A percentile compares a stretch with the other conserved stretches of the same genome.
Evolutionary conservation across 2,329 filamentous ascomycete genomes (phyloP).

Genomic region (Fusarium paranaense): DNA sequence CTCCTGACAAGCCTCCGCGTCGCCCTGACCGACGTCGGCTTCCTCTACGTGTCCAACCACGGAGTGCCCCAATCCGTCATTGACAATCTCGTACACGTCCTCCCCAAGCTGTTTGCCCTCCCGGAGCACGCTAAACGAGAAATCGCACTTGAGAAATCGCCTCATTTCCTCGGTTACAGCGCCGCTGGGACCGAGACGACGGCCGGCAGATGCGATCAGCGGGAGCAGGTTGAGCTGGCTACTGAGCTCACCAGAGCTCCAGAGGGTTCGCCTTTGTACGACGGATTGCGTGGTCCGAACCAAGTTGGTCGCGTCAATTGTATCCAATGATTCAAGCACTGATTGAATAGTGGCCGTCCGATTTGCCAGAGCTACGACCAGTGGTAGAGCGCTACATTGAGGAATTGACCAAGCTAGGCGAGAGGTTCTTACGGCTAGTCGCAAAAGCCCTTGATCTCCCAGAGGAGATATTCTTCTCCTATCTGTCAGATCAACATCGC

Average conservation of each 20-base stretch:
- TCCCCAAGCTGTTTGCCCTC: constrained; percentile 60
- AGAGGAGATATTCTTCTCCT: constrained; percentile 61
- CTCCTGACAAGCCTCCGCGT: constrained; percentile 58
- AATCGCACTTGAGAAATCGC: constrained; percentile 63
- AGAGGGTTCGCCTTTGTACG: constrained; percentile 51
- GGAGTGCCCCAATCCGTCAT: constrained; percentile 53
- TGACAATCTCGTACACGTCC: constrained; percentile 50
- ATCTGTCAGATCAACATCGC: constrained; percentile 67
- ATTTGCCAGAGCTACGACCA: constrained; percentile 48
- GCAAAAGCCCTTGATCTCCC: constrained; percentile 66
- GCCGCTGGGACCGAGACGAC: constrained; percentile 67
- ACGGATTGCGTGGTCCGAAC: constrained; percentile 60
- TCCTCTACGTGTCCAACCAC: constrained; percentile 65
- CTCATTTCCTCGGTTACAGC: constrained; percentile 72
- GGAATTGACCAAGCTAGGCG: constrained; percentile 62
- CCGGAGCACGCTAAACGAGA: constrained; percentile 50
- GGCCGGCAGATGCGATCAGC: constrained; percentile 60
- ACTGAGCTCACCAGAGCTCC: constrained; percentile 61
- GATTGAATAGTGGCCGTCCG: constrained; percentile 55
- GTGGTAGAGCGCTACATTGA: constrained; percentile 62
- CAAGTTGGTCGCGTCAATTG: constrained; percentile 50
- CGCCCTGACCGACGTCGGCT: constrained; percentile 63
- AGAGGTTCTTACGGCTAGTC: constrained; percentile 66
- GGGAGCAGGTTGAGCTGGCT: constrained; percentile 71
- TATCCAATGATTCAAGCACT: background rate